Base-by-base conservation (phyloP, 768 basidiomycete species). In the Cytidiella melzeri region DNA sequence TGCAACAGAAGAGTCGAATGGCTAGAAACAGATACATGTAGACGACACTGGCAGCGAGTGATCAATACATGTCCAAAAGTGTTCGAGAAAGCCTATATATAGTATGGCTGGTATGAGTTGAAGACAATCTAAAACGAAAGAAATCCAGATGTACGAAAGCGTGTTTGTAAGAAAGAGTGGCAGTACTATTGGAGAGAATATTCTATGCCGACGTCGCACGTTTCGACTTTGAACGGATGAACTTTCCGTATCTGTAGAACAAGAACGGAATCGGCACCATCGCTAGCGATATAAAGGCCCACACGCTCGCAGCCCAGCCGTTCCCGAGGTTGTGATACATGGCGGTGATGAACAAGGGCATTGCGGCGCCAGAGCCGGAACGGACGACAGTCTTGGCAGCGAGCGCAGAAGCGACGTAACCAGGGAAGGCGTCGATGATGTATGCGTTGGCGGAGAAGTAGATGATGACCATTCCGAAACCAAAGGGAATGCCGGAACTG, bases 371-470 rank as follows among this genome's bases (percentile, higher is more conserved):
- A 13, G 61, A 58, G 21, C 66, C 64, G 27, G 62, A 65, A 28
- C 66, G 66, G 28, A 67, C 58, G 48, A 68, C 66, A 11, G 67
- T 68, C 57, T 69, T 71, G 26, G 67, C 68, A 1, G 69, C 68
- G 43, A 71, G 66, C 40, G 67, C 69, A 26, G 67, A 68, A 13
- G 69, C 69, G 49, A 67, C 69, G 52, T 67, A 69, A 20, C 61
- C 61, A 12, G 67, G 66, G 61, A 68, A 69, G 18, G 68, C 64
- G 55, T 71, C 69, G 57, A 69, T 67, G 57, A 71, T 57, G 55
- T 71, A 71, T 19, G 64, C 67, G 59, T 71, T 67, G 0, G 69
- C 69, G 23, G 65, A 64, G 63, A 67, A 68, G 60, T 69, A 70
- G 51, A 68, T 63, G 50, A 65, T 57, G 45, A 68, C 67, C 65